A percentile compares a stretch with the other conserved stretches of the same genome.
Conservation (phyloP, 768 basidiomycete genomes). For the Hemileccinum rubropunctum region DNA sequence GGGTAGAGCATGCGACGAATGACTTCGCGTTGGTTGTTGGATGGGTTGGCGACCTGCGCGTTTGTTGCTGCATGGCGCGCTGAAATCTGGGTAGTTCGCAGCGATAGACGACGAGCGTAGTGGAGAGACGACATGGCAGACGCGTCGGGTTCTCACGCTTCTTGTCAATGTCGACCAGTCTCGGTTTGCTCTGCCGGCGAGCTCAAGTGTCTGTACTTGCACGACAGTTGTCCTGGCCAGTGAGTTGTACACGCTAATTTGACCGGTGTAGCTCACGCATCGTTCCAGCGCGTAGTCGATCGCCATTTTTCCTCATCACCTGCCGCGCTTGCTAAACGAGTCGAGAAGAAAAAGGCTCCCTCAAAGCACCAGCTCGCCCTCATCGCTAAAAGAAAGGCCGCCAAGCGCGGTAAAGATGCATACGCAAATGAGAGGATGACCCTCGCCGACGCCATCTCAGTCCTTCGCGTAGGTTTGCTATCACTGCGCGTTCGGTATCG, state of each 20-base stretch:
- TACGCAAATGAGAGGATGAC: conserved; percentile 67
- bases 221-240: conserved; percentile 41
- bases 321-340: conserved; percentile 42
- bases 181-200: conserved; percentile 26
- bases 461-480: conserved; percentile 57
- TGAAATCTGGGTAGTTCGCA: conserved; percentile 27
- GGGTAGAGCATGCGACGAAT: conserved; percentile 84
- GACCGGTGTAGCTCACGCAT: not conserved
- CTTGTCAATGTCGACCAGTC: conserved; percentile 19
- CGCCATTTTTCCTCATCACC: conserved; percentile 51
- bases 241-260: not conserved
- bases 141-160: conserved; percentile 22
- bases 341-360: conserved; percentile 55
- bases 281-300: not conserved
- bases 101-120: conserved; percentile 31
- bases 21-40: conserved; percentile 65
- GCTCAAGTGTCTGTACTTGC: not conserved
- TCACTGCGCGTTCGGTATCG: not conserved
- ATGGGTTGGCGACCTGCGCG: conserved; percentile 23
- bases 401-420: conserved; percentile 49
- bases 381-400: conserved; percentile 57
- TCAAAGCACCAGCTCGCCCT: conserved; percentile 72
- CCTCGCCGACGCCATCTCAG: conserved; percentile 61
- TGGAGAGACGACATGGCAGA: conserved; percentile 43
- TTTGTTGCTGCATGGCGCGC: conserved; percentile 43